Percentiles rank a stretch among this genome's conserved stretches.
phyloP scores from a whole-genome alignment of 495 filamentous ascomycete species.

The Penicillium desertorum region DNA sequence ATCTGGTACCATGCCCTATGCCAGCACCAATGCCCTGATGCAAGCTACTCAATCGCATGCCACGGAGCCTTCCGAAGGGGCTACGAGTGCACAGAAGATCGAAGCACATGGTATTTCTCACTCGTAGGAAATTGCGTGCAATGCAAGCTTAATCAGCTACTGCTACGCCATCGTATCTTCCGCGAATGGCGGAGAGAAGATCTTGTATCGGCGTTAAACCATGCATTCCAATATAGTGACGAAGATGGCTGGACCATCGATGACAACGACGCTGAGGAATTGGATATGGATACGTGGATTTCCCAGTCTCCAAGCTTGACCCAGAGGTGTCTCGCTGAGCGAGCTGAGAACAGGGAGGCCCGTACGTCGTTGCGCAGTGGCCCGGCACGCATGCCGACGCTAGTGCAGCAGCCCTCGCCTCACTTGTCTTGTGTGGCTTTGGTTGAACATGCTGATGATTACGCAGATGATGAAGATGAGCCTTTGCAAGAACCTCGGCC shows the following conservation, averaged over 20 bases:
- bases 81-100: constrained; percentile 21
- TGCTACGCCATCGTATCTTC: background rate
- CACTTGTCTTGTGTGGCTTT: background rate
- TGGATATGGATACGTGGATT: background rate
- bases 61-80: constrained; percentile 18
- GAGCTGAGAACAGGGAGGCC: background rate
- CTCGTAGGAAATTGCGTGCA: background rate
- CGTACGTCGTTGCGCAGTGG: background rate
- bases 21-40: constrained; percentile 18
- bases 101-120: background rate
- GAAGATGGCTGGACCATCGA: background rate
- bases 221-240: background rate
- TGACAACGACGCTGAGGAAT: background rate
- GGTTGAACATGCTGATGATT: background rate
- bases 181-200: background rate
- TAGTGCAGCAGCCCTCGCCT: background rate
- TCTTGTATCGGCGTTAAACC: background rate
- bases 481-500: background rate
- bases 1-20: constrained; percentile 35
- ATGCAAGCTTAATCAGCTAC: background rate
- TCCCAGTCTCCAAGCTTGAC: background rate
- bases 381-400: background rate
- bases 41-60: constrained; percentile 23
- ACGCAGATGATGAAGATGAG: background rate
- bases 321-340: background rate